Evolutionary conservation across 495 filamentous ascomycete species (phyloP), one percentile per base, ranked within the genome.

Genomic region (Penicillium roqueforti): DNA sequence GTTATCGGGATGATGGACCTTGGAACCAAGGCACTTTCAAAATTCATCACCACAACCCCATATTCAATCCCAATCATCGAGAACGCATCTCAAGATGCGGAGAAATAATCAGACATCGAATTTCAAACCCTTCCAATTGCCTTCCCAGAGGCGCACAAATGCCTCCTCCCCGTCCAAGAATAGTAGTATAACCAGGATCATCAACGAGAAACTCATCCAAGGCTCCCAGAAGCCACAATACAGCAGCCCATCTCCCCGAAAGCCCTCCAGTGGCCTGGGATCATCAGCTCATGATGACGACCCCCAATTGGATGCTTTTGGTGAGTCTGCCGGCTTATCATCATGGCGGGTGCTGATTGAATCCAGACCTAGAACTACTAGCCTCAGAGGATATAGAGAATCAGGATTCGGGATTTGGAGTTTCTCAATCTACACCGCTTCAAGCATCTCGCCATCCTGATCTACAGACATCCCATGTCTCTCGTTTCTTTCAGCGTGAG

Each of bases 251-350:
- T 39, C 42, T 23, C 37, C 31, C 25, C 7, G 14, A 38, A 22
- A 48, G 16, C 39, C 53, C 13, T 25, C 16, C 0, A 11, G 47
- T 20, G 38, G 40, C 4, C 29, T 46, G 1, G 26, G 32, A 22
- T 38, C 45, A 6, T 47, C 53, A 39, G 16, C 54, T 36, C 45
- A 11, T 19, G 62, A 67, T 41, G 66, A 65, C 4, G 63, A 65
- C 19, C 23, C 61, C 51, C 49, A 72, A 29, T 63, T 76, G 19
- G 79, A 82, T 72, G 73, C 69, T 3, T 81, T 81, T 63, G 79
- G 80, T 83, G 53, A 61, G 70, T 62, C 1, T 16, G 6, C 28
- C 7, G 0, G n/a, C n/a, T 14, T 0, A 23, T n/a, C 8, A 19
- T 31, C 10, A 23, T 32, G 23, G 22, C 2, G 1, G n/a, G 20